These are phyloP conservation scores for Cystobasidium tubakii DNA, from an alignment of 768 basidiomycete species.

Conservation along the genomic window DNA sequence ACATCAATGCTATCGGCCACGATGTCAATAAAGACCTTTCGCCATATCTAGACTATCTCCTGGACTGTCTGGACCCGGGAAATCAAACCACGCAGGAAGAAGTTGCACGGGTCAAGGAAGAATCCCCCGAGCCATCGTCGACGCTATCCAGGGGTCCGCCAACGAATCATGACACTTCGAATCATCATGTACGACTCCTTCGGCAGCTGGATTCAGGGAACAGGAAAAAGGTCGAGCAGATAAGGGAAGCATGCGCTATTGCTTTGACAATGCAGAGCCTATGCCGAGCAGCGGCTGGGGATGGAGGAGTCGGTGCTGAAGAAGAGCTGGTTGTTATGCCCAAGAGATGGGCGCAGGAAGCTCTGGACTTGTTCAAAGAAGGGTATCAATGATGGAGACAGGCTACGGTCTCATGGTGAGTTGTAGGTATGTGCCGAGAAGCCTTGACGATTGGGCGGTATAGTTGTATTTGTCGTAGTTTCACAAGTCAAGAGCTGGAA, in stretches of 20 bases:
- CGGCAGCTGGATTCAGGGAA: background rate
- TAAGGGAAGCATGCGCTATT: background rate
- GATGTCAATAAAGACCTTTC: slow-evolving; percentile 1
- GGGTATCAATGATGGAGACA: background rate
- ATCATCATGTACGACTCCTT: background rate
- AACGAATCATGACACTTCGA: no score
- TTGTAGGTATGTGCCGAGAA: no score
- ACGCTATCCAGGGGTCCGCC: background rate
- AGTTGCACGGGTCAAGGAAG: background rate
- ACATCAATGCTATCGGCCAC: no score
- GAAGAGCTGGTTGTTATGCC: background rate
- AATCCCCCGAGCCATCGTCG: background rate
- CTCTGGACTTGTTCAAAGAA: background rate
- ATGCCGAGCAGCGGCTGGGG: background rate
- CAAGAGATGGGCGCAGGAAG: background rate
- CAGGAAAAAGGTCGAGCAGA: background rate
- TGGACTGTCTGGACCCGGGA: slow-evolving; percentile 1
- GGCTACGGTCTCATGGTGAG: no score
- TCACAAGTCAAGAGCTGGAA: no score
- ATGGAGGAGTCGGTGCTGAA: background rate
- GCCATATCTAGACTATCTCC: slow-evolving; percentile 1
- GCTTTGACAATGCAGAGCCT: background rate
- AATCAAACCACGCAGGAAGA: background rate
- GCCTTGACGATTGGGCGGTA: no score
- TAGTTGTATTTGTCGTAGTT: no score